Conservation (phyloP, 371 early-diverging fungal genomes). For the Mortierella sp. region DNA sequence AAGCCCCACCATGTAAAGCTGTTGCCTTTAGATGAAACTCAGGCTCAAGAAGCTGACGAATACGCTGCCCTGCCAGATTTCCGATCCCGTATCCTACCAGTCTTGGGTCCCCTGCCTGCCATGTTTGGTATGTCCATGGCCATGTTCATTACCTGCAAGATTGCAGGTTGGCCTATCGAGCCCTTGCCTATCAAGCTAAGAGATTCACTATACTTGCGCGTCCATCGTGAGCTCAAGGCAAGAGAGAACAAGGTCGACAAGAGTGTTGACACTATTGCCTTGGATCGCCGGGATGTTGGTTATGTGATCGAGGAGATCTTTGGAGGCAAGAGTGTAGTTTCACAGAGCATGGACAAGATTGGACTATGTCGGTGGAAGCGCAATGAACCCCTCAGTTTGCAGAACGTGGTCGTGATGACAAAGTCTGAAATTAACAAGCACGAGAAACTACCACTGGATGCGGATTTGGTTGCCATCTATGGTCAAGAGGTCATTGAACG, state of each 20-base stretch:
- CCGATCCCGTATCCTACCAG: conserved; percentile 87
- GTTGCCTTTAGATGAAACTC: conserved; percentile 83
- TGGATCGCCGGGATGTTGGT: conserved; percentile 81
- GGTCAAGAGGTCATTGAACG: conserved; percentile 40
- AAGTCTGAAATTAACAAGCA: conserved; percentile 57
- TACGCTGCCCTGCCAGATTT: conserved; percentile 92
- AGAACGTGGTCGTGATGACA: conserved; percentile 89
- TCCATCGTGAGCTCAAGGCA: conserved; percentile 80
- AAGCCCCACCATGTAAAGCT: conserved; percentile 89
- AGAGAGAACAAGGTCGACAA: conserved; percentile 67
- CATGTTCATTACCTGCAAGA: conserved; percentile 81
- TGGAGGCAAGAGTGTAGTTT: conserved; percentile 84
- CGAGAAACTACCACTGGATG: conserved; percentile 31
- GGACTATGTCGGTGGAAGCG: conserved; percentile 85
- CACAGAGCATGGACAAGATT: conserved; percentile 80
- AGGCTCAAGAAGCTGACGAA: conserved; percentile 86
- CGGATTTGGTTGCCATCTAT: conserved; percentile 42
- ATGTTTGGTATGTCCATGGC: conserved; percentile 96
- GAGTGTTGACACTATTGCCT: conserved; percentile 59
- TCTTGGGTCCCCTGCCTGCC: conserved; percentile 92
- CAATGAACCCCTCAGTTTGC: conserved; percentile 70
- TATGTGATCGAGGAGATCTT: conserved; percentile 93
- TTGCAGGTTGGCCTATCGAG: conserved; percentile 83
- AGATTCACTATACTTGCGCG: conserved; percentile 75
- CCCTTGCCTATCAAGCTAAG: conserved; percentile 88